Conservation (phyloP, 768 basidiomycete species). For the Tubosaeta sp. region DNA sequence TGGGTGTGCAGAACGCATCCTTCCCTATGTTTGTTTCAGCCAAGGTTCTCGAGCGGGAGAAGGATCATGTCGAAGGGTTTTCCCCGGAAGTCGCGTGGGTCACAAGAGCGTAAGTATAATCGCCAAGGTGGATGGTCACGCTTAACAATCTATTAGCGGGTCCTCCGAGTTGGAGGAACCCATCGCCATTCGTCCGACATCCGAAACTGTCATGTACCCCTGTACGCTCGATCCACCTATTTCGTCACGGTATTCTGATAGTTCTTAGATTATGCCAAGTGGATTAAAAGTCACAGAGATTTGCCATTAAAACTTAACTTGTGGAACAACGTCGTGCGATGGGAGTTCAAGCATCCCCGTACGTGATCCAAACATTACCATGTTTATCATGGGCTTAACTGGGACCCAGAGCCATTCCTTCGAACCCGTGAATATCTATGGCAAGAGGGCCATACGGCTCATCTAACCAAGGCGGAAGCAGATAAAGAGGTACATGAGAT, state of each 20-base stretch:
- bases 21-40: slow-evolving; percentile 98
- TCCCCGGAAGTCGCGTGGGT: slow-evolving; percentile 99
- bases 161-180: slow-evolving; percentile 93
- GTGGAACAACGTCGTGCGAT: slow-evolving; percentile 99
- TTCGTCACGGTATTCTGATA: slow-evolving; percentile 1
- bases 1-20: slow-evolving; percentile 95
- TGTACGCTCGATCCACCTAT: slow-evolving; percentile 48
- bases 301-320: slow-evolving; percentile 96
- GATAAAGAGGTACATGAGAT: slow-evolving; percentile 90
- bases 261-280: slow-evolving; percentile 87
- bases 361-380: slow-evolving; percentile 25
- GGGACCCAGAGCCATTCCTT: slow-evolving; percentile 81
- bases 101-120: slow-evolving; percentile 74
- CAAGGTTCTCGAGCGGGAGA: slow-evolving; percentile 92
- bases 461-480: slow-evolving; percentile 84
- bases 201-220: slow-evolving; percentile 99
- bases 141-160: slow-evolving; percentile 48
- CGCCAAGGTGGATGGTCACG: not conserved
- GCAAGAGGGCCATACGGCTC: slow-evolving; percentile 99
- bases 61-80: slow-evolving; percentile 98
- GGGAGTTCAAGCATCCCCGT: slow-evolving; percentile 99
- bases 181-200: slow-evolving; percentile 96
- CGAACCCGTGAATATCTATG: slow-evolving; percentile 99
- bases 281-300: slow-evolving; percentile 97
- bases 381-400: not conserved